Conservation (phyloP, 2,329 filamentous ascomycete species). For the Penicillium decumbens region DNA sequence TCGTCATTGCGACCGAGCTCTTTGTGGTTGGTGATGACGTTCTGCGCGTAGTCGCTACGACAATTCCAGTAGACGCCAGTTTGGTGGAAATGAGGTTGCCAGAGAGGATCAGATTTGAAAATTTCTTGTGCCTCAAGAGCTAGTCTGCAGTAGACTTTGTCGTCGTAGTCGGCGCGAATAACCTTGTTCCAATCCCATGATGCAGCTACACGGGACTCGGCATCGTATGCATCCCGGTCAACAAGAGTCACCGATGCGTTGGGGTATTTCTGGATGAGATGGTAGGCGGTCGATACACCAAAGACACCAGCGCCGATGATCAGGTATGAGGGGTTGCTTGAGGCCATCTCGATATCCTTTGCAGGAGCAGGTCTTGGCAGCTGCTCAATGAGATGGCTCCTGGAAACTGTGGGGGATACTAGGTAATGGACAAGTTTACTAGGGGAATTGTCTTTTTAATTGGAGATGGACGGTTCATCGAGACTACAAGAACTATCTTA, state of each 20-base stretch:
- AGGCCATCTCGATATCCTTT: slow-evolving; percentile 11
- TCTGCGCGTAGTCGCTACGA: slow-evolving; percentile 45
- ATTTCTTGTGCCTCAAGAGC: slow-evolving; percentile 30
- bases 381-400: not conserved
- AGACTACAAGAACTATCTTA: not conserved
- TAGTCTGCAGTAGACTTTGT: slow-evolving; percentile 26
- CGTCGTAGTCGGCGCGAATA: slow-evolving; percentile 28
- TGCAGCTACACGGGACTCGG: slow-evolving; percentile 31
- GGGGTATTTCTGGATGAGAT: slow-evolving; percentile 28
- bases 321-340: slow-evolving; percentile 23
- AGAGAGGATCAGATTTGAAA: slow-evolving; percentile 35
- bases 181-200: slow-evolving; percentile 33
- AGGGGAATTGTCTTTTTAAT: not conserved
- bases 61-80: slow-evolving; percentile 50
- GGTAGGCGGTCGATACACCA: slow-evolving; percentile 27
- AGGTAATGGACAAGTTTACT: not conserved
- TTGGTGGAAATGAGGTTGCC: slow-evolving; percentile 46
- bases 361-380: not conserved
- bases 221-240: slow-evolving; percentile 32
- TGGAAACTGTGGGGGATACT: not conserved
- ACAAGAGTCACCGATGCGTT: slow-evolving; percentile 26
- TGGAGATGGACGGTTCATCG: slow-evolving; percentile 1
- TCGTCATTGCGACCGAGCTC: slow-evolving; percentile 47
- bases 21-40: slow-evolving; percentile 50
- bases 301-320: slow-evolving; percentile 28